phyloP scores from a whole-genome alignment of 768 basidiomycete species.

The Tylopilus cervinicoccineus region DNA sequence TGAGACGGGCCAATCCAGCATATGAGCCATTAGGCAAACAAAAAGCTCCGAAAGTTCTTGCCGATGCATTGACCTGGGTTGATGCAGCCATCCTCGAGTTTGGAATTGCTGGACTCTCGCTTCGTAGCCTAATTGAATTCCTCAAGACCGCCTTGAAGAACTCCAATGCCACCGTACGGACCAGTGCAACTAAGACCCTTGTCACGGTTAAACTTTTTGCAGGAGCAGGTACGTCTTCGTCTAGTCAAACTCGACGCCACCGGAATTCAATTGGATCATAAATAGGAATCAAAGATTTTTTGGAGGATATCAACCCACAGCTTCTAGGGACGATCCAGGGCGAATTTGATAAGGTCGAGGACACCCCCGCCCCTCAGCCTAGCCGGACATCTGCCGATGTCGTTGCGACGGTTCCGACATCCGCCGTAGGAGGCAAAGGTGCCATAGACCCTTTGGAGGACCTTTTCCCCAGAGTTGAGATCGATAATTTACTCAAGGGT shows the following conservation, averaged over 20 bases:
- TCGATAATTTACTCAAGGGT: conserved; percentile 80
- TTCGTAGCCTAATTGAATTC: conserved; percentile 86
- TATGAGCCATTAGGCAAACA: conserved; percentile 93
- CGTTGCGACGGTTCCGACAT: conserved; percentile 42
- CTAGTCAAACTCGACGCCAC: background rate
- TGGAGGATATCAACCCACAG: conserved; percentile 94
- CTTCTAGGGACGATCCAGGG: conserved; percentile 82
- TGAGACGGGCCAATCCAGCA: conserved; percentile 42
- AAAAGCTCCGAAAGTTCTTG: conserved; percentile 95
- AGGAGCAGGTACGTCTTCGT: conserved; percentile 62
- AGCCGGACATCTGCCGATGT: conserved; percentile 75
- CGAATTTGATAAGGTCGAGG: conserved; percentile 93
- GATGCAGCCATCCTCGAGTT: conserved; percentile 85
- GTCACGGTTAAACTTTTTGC: conserved; percentile 92
- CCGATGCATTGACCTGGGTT: conserved; percentile 87
- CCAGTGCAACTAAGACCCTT: conserved; percentile 88
- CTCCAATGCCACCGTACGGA: conserved; percentile 90
- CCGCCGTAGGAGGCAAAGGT: conserved; percentile 39
- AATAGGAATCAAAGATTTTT: conserved; percentile 83
- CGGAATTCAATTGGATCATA: conserved; percentile 9
- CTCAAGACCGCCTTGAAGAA: conserved; percentile 84
- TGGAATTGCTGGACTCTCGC: conserved; percentile 80
- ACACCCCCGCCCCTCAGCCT: conserved; percentile 71
- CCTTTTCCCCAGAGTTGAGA: conserved; percentile 90
- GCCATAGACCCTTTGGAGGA: conserved; percentile 80